Evolutionary conservation across 2,329 filamentous ascomycete species (phyloP), one percentile per base, ranked within the genome.

Genomic region (Diaporthe sp.): DNA sequence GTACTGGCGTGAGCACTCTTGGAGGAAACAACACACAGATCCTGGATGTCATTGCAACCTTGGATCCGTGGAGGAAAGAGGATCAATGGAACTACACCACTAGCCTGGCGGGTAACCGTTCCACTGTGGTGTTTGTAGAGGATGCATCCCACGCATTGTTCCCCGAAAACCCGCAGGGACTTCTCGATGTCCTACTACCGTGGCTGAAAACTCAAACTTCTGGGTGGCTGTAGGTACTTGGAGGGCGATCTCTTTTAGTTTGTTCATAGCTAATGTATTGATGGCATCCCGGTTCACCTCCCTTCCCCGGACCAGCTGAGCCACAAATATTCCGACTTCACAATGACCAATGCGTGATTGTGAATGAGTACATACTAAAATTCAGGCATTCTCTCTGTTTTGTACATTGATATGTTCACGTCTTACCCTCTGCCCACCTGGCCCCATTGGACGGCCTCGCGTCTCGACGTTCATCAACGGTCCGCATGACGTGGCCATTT

Each of bases 51-150:
- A 61, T 61, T 61, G 34, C 34, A n/a, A 61, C 58, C 22, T 42
- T 61, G 22, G 58, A 61, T 39, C 58, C 58, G 22, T 61, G 58
- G 58, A 61, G 58, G 22, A 4, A 4, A 17, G 12, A 39, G 37
- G 58, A 61, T 2, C 58, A 61, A 25, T 61, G 58, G 58, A 61
- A 61, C 58, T 61, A 61, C 22, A 61, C 58, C 58, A 61, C 58
- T 2, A 5, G 4, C 12, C 25, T 61, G 58, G 58, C 37, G 12
- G 58, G 34, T 15, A 9, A 25, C 13, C 58, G 58, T 15, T 61
- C 58, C 34, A 61, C 58, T 61, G 58, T 61, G 12, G 58, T 61
- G 12, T 61, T 61, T 9, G 58, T 61, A 37, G 58, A 61, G 34
- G 58, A 61, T 42, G 22, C 58, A 10, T 61, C 58, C 58, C 58